Base-by-base conservation (phyloP, 2,329 filamentous ascomycete species). In the Hymenoscyphus linearis region DNA sequence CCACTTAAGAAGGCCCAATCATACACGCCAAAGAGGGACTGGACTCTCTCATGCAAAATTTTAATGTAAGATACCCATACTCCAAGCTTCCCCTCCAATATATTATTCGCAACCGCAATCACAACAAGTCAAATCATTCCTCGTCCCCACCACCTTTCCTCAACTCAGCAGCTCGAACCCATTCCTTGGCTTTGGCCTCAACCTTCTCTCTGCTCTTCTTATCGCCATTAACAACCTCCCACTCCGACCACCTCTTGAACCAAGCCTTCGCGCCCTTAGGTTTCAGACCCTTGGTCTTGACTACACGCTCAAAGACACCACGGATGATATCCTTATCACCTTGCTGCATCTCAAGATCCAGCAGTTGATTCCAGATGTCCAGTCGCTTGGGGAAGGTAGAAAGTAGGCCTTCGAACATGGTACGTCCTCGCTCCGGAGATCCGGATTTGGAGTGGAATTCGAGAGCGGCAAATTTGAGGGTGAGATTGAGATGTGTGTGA, bases 171-270 rank as follows among this genome's bases (percentile, higher is more conserved):
- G 72, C 76, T 67, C 82, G 84, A 47, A 87, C 86, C 82, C 87
- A 93, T 71, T 88, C 86, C 70, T 81, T 82, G 57, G 90, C 90
- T 73, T 85, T 81, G 18, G 83, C 86, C 72, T 85, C 86, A 54
- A 92, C 90, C 68, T 81, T 83, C 72, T 91, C 88, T 55, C 85
- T 80, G 67, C 82, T 84, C 79, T 90, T 90, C 65, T 81, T 78
- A 71, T 87, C 85, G 1, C 90, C 91, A 62, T 84, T 77, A 73
- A 82, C 83, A 76, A 88, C 86, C 79, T 99, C 95, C 84, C 91
- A 98, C 67, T 89, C 85, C 61, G 89, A 84, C 95, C 95, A 99
- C 68, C 90, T 84, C 78, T 91, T 91, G 77, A 98, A 99, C 80
- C 96, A 90, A 72, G 86, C 88, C 77, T 88, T 87, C 16, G 92